phyloP scores from a whole-genome alignment of 768 basidiomycete genomes.

The Brasilioporus rufonigricans region DNA sequence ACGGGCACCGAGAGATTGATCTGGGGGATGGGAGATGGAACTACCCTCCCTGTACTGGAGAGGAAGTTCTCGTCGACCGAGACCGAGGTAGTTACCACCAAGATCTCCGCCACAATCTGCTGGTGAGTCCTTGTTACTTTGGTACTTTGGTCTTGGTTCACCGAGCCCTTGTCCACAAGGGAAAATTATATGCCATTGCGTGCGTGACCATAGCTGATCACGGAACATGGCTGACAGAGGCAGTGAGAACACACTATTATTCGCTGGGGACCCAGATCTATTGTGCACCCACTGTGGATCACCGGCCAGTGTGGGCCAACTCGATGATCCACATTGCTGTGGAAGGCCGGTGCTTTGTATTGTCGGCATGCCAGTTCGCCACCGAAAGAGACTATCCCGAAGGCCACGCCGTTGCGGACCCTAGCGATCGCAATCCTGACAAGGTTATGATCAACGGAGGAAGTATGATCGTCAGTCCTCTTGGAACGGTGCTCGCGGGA shows the following conservation, averaged over 20 bases:
- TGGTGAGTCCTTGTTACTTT: constrained; percentile 38
- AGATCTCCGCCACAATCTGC: constrained; percentile 56
- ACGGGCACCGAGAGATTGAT: constrained; percentile 59
- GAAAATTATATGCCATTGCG: constrained; percentile 70
- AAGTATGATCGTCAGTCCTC: constrained; percentile 56
- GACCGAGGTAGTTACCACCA: constrained; percentile 34
- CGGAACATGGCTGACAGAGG: not conserved
- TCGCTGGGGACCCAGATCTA: constrained; percentile 57
- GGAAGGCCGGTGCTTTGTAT: constrained; percentile 69
- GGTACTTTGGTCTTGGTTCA: not conserved
- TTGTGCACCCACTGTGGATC: constrained; percentile 66
- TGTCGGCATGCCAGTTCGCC: constrained; percentile 60
- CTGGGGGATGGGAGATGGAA: constrained; percentile 61
- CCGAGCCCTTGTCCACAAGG: constrained; percentile 35
- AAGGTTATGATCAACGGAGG: constrained; percentile 62
- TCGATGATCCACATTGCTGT: constrained; percentile 64
- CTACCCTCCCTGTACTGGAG: constrained; percentile 49
- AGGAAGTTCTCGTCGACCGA: constrained; percentile 34
- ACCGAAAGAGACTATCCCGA: constrained; percentile 53
- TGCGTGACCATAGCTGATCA: constrained; percentile 27
- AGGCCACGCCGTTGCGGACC: constrained; percentile 43
- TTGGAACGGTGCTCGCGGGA: constrained; percentile 58
- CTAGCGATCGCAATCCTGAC: constrained; percentile 37
- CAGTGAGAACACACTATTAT: constrained; percentile 61
- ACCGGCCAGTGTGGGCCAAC: constrained; percentile 51